Evolutionary conservation across 768 basidiomycete genomes (phyloP).

Genomic region (Hericium erinaceus): DNA sequence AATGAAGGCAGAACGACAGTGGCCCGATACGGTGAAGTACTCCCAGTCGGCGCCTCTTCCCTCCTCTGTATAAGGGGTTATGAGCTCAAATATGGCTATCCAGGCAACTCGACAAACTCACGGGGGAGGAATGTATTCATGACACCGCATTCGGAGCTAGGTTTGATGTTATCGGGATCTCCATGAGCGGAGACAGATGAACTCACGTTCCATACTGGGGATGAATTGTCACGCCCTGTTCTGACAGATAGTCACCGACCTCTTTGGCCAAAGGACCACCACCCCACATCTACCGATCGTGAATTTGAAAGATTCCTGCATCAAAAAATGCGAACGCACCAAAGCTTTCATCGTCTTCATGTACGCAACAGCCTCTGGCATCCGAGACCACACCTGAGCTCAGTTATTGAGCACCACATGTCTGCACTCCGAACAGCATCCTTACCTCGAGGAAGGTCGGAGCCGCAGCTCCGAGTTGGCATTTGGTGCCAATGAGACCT

Average conservation of each 20-base stretch:
- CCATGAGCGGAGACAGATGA: background rate
- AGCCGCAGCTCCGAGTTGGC: slow-evolving; percentile 19
- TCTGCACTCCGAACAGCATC: background rate
- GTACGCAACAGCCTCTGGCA: slow-evolving; percentile 12
- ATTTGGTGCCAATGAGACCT: slow-evolving; percentile 15
- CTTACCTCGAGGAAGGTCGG: slow-evolving; percentile 26
- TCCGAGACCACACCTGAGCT: slow-evolving; percentile 18
- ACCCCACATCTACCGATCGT: slow-evolving; percentile 18
- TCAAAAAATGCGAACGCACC: slow-evolving; percentile 6
- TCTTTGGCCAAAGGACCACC: slow-evolving; percentile 20
- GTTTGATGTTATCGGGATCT: background rate
- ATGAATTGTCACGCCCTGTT: slow-evolving; percentile 15
- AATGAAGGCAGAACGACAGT: slow-evolving; percentile 12
- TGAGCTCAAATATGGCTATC: too few relatives aligned
- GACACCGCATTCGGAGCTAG: slow-evolving; percentile 15
- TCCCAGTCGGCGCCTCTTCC: slow-evolving; percentile 18
- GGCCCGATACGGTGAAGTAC: slow-evolving; percentile 13
- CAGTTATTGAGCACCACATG: background rate
- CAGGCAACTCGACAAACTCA: slow-evolving; percentile 1
- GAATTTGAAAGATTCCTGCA: background rate
- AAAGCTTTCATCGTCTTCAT: slow-evolving; percentile 16
- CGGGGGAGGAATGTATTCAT: slow-evolving; percentile 16
- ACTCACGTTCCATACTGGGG: slow-evolving; percentile 17
- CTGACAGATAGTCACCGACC: slow-evolving; percentile 17
- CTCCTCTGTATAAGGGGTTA: background rate